Conservation (phyloP, 306 rosid genomes). For the Arachis hypogaea region DNA sequence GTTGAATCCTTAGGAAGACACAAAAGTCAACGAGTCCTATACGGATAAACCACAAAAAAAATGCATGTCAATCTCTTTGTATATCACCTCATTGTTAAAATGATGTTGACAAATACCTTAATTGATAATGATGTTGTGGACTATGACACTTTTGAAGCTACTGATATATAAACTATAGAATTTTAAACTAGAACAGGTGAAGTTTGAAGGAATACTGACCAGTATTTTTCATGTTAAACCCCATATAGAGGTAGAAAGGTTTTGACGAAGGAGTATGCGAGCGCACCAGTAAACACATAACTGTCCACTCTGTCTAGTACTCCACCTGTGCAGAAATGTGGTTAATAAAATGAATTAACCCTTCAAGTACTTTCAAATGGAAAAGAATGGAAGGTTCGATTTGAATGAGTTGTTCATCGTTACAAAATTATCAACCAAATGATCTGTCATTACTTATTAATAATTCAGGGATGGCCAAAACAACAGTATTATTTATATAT, state of each 20-base stretch:
- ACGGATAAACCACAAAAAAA: no score
- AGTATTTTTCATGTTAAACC: slow-evolving; percentile 54
- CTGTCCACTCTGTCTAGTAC: slow-evolving; percentile 91
- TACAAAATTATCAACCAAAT: not conserved
- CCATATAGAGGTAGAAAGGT: slow-evolving; percentile 79
- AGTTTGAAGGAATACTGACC: slow-evolving; percentile 35
- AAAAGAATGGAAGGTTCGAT: slow-evolving; percentile 11
- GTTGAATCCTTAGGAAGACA: no score
- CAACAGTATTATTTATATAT: slow-evolving; percentile 10
- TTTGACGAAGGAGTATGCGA: slow-evolving; percentile 78
- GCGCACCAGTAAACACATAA: slow-evolving; percentile 93
- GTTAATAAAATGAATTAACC: not conserved
- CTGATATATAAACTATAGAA: not conserved
- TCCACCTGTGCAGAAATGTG: slow-evolving; percentile 67
- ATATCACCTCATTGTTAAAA: not conserved
- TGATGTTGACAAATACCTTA: not conserved
- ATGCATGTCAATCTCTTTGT: no score
- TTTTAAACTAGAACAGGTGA: not conserved
- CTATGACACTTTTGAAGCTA: not conserved
- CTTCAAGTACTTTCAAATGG: slow-evolving; percentile 26
- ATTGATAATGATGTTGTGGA: not conserved
- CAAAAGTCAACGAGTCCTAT: no score
- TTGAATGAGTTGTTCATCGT: slow-evolving; percentile 23
- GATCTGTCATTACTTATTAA: not conserved
- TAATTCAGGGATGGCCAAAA: slow-evolving; percentile 10